Evolutionary conservation across 495 filamentous ascomycete genomes (phyloP).

Genomic region (Corynascus novoguineensis): DNA sequence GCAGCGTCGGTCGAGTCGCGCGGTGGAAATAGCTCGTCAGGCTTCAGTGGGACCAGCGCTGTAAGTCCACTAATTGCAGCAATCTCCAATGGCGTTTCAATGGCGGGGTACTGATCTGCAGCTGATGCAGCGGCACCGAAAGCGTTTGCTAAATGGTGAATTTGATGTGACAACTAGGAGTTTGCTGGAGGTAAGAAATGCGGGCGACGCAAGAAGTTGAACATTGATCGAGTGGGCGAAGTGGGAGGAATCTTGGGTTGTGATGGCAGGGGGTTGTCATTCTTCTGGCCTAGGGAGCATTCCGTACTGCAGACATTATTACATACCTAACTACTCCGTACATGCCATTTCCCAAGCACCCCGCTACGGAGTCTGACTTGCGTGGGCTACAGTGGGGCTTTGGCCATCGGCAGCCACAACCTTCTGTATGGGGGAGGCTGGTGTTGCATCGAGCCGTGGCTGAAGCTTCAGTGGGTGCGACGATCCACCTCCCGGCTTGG

Average conservation of each 20-base stretch:
- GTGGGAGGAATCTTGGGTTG: neutral
- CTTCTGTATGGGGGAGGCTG: slow-evolving; percentile 16
- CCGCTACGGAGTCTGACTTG: neutral
- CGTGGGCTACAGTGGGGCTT: neutral
- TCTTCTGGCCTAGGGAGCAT: too few species aligned
- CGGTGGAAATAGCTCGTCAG: neutral
- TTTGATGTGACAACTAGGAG: neutral
- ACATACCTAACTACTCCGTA: too few species aligned
- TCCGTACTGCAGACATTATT: too few species aligned
- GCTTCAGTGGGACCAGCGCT: neutral
- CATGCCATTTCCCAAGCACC: slow-evolving; percentile 9
- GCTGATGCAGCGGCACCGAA: neutral
- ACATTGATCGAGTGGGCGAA: neutral
- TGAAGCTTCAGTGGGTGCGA: slow-evolving; percentile 7
- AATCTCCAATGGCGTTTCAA: neutral
- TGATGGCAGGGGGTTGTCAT: neutral
- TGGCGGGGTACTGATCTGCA: slow-evolving; percentile 2
- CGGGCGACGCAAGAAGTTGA: neutral
- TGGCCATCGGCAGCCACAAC: slow-evolving; percentile 2
- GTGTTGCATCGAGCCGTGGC: slow-evolving; percentile 14
- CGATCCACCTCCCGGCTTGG: slow-evolving; percentile 18
- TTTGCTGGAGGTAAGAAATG: neutral
- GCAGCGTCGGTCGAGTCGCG: neutral
- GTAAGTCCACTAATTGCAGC: neutral
- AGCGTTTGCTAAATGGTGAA: neutral